phyloP scores from a whole-genome alignment of 306 rosid genomes.

The Vigna nakashimae region DNA sequence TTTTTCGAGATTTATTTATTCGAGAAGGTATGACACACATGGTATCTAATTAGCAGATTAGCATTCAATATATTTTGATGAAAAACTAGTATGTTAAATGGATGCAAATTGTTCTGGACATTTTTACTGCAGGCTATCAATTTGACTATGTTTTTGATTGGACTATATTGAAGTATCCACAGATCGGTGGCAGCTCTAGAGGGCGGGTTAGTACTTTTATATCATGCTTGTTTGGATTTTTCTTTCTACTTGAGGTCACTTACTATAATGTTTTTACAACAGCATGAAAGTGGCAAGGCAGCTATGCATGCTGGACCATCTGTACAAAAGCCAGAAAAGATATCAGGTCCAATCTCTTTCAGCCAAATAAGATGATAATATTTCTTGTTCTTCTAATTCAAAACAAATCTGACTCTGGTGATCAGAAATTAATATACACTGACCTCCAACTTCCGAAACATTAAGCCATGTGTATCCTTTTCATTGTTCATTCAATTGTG shows the following conservation, averaged over 20 bases:
- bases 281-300: conserved; percentile 80
- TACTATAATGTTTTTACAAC: conserved; percentile 46
- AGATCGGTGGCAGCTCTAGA: conserved; percentile 76
- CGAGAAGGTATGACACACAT: conserved; percentile 72
- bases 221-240: conserved; percentile 26
- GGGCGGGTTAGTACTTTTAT: conserved; percentile 72
- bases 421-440: background rate
- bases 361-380: conserved; percentile 35
- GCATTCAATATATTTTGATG: conserved; percentile 29
- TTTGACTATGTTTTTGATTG: conserved; percentile 94
- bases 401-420: background rate
- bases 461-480: conserved; percentile 25
- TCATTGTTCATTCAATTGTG: conserved; percentile 20
- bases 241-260: conserved; percentile 43
- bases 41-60: conserved; percentile 11
- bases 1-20: conserved; percentile 92
- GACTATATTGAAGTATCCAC: conserved; percentile 89
- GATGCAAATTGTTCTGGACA: conserved; percentile 42
- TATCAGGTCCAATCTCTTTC: conserved; percentile 68
- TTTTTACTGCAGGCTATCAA: conserved; percentile 75
- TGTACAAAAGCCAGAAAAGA: conserved; percentile 80
- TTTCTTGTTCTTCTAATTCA: conserved; percentile 30
- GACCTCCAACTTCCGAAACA: background rate
- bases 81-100: conserved; percentile 15
- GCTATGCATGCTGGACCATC: conserved; percentile 82